Base-by-base conservation (phyloP, 1,284 basidiomycete species). In the Mycosarcoma maydis region DNA sequence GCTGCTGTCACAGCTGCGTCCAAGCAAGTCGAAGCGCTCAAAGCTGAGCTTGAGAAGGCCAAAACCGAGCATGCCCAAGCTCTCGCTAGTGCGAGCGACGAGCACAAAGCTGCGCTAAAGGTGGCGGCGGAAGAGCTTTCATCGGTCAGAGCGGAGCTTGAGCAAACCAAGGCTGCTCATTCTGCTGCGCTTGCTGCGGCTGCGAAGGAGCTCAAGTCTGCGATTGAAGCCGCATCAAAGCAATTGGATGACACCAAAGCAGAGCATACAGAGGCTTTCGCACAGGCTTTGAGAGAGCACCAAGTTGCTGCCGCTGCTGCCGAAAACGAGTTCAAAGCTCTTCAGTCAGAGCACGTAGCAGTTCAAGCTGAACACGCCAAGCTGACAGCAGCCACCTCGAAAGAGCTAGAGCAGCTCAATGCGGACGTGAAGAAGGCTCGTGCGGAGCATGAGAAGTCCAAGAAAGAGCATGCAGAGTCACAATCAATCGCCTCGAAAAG, bases 341-440 rank as follows among this genome's bases (percentile, higher is more conserved):
- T 52, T 32, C 41, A 41, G 36, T 22, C 53, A 5, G 52, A 72
- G 36, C 56, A 62, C 37, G 47, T 56, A 19, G 42, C 40, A 27
- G 33, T 30, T 7, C 42, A 67, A n/a, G 48, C 50, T 4, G 37
- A 69, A 24, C 42, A 49, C 27, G 45, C 56, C 7, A n/a, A 64
- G 33, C 19, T 38, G 13, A 24, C 49, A 22, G 33, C 52, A 8
- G 14, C 32, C 17, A n/a, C 27, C n/a, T 26, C 42, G 22, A 30
- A 50, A n/a, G 27, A 62, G 24, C 11, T 62, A 5, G 44, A 46
- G 8, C 44, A 37, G 9, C 43, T 56, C 27, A 46, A 32, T 26
- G 24, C 29, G 9, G 37, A 45, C 3, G 22, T 53, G n/a, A n/a
- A 26, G 20, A 47, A 56, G 16, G 43, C 32, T 22, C 38, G 36